Percentiles rank a stretch among this genome's conserved stretches.
Conservation (phyloP, 306 rosid species). For the Trichosanthes truncata region DNA sequence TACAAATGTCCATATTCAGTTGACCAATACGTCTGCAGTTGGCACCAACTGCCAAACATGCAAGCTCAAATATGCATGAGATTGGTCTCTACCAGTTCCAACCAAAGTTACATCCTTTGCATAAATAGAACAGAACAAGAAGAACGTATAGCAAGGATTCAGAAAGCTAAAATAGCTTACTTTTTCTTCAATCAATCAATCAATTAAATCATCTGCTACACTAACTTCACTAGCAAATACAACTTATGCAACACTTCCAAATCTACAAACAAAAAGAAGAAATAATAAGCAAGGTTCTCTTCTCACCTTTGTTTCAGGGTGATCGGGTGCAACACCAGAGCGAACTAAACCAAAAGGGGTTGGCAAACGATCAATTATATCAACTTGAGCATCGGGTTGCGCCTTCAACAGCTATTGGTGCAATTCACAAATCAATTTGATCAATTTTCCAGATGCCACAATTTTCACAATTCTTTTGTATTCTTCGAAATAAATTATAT, state of each 20-base stretch:
- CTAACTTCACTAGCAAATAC: not conserved
- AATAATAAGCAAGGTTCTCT: not conserved
- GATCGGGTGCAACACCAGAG: slow-evolving; percentile 95
- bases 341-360: slow-evolving; percentile 87
- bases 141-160: not conserved
- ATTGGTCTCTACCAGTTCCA: not conserved
- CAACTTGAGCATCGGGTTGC: slow-evolving; percentile 55
- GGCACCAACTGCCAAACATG: not conserved
- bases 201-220: not conserved
- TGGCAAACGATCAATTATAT: slow-evolving; percentile 78
- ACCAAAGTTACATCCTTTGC: not conserved
- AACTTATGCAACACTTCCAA: not conserved
- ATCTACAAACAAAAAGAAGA: not conserved
- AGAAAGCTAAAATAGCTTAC: not conserved
- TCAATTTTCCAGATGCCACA: not conserved
- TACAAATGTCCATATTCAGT: not conserved
- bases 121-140: not conserved
- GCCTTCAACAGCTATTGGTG: slow-evolving; percentile 56
- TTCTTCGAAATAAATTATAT: not conserved
- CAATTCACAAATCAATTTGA: slow-evolving; percentile 7
- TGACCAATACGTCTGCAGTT: not conserved
- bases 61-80: not conserved
- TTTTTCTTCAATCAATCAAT: not conserved
- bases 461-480: not conserved
- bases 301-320: slow-evolving; percentile 89